These are phyloP conservation scores for Spongiforma sp. DNA, from an alignment of 1,284 basidiomycete species.

Conservation along the genomic window DNA sequence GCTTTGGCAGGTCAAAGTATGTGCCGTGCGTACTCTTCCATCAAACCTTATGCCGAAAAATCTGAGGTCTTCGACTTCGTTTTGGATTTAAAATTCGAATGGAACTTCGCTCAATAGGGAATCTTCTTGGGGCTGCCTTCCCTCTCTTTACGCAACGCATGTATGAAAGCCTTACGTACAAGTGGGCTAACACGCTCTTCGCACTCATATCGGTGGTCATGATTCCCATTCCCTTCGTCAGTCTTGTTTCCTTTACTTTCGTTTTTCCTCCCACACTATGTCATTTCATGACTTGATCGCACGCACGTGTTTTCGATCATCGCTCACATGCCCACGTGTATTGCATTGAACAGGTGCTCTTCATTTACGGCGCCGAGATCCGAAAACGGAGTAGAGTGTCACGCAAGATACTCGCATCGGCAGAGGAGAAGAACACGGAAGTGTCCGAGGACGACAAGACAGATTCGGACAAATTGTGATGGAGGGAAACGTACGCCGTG, in stretches of 20 bases:
- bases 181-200: slow-evolving; percentile 76
- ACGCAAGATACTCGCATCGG: slow-evolving; percentile 42
- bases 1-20: slow-evolving; percentile 81
- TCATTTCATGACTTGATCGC: background rate
- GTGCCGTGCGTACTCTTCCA: slow-evolving; percentile 56
- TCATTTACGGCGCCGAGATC: slow-evolving; percentile 66
- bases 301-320: background rate
- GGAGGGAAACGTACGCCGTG: no score
- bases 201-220: slow-evolving; percentile 63
- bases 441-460: slow-evolving; percentile 3
- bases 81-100: slow-evolving; percentile 6
- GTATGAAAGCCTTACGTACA: slow-evolving; percentile 63
- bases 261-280: background rate
- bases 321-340: background rate
- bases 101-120: slow-evolving; percentile 45
- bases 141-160: slow-evolving; percentile 70
- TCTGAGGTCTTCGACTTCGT: no score
- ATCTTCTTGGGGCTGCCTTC: slow-evolving; percentile 62
- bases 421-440: slow-evolving; percentile 8
- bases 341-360: slow-evolving; percentile 48
- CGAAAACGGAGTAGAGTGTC: slow-evolving; percentile 67
- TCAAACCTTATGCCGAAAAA: no score
- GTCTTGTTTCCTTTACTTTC: slow-evolving; percentile 29
- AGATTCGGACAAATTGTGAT: background rate
- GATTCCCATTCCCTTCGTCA: slow-evolving; percentile 70